These are phyloP conservation scores for Aspergillaceae sp. DNA, from an alignment of 2,329 filamentous ascomycete genomes.

Conservation along the genomic window DNA sequence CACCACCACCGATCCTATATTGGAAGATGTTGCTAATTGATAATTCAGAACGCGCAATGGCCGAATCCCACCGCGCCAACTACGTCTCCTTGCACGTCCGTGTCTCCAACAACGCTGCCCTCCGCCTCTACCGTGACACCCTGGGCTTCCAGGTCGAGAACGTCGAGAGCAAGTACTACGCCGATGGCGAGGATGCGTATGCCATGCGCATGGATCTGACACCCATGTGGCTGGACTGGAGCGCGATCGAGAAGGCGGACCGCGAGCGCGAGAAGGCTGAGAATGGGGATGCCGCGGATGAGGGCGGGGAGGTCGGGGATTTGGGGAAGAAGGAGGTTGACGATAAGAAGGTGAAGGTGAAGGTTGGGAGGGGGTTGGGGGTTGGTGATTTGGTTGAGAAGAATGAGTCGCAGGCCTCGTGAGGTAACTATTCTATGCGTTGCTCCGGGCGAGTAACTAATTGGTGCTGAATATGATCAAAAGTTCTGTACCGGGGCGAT, in stretches of 20 bases:
- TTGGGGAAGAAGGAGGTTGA: conserved; percentile 44
- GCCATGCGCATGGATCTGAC: conserved; percentile 83
- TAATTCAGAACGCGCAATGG: conserved; percentile 77
- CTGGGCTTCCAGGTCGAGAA: conserved; percentile 83
- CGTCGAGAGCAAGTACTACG: conserved; percentile 53
- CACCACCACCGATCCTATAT: background rate
- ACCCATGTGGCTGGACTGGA: conserved; percentile 39
- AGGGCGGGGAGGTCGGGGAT: conserved; percentile 63
- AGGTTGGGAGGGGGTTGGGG: conserved; percentile 70
- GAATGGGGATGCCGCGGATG: conserved; percentile 42
- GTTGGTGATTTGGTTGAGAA: conserved; percentile 55
- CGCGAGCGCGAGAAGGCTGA: conserved; percentile 25
- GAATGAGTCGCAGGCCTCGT: conserved; percentile 30
- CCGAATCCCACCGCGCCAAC: conserved; percentile 80
- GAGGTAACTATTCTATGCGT: conserved; percentile 1
- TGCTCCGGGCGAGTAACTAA: background rate
- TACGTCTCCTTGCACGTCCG: conserved; percentile 97
- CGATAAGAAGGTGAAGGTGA: conserved; percentile 69
- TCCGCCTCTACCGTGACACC: conserved; percentile 87
- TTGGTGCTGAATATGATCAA: too few relatives aligned
- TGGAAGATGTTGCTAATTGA: background rate
- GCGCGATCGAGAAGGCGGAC: conserved; percentile 37
- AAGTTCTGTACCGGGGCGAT: too few relatives aligned
- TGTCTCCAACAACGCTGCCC: conserved; percentile 81
- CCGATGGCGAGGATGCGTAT: conserved; percentile 92